Evolutionary conservation across 2,329 filamentous ascomycete species (phyloP).

Genomic region (Apiospora sp.): DNA sequence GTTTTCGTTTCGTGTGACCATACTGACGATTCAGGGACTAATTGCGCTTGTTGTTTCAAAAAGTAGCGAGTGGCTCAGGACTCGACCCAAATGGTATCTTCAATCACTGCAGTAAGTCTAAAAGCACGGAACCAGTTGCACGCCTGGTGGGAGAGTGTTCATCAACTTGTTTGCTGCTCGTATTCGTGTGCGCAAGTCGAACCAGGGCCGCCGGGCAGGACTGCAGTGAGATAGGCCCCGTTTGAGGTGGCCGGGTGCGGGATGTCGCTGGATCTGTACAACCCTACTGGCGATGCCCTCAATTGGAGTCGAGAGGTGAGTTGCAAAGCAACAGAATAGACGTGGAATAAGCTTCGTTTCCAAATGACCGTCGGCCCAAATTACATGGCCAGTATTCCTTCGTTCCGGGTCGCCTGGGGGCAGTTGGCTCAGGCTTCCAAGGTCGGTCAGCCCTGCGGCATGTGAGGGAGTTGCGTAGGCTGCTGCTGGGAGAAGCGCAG

Average conservation of each 20-base stretch:
- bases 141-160: not conserved
- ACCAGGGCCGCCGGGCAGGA: not conserved
- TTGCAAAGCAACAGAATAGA: not conserved
- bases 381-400: not conserved
- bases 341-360: not conserved
- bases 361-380: no score
- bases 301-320: not conserved
- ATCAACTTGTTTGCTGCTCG: not conserved
- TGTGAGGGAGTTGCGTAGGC: slow-evolving; percentile 13
- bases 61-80: not conserved
- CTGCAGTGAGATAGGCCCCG: not conserved
- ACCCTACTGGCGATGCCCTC: slow-evolving; percentile 2
- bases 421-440: not conserved
- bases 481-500: not conserved
- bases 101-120: not conserved
- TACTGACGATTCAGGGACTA: slow-evolving; percentile 32
- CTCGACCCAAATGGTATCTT: not conserved
- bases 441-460: slow-evolving; percentile 9
- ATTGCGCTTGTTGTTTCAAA: not conserved
- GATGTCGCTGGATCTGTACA: slow-evolving; percentile 10
- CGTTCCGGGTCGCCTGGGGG: not conserved
- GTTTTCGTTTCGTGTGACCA: slow-evolving; percentile 52
- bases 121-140: not conserved
- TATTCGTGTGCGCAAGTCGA: not conserved
- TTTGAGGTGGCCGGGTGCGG: not conserved